A percentile compares a stretch with the other conserved stretches of the same genome.
Evolutionary conservation across 331 rosid genomes (phyloP).

Genomic region (Acacia concinna): DNA sequence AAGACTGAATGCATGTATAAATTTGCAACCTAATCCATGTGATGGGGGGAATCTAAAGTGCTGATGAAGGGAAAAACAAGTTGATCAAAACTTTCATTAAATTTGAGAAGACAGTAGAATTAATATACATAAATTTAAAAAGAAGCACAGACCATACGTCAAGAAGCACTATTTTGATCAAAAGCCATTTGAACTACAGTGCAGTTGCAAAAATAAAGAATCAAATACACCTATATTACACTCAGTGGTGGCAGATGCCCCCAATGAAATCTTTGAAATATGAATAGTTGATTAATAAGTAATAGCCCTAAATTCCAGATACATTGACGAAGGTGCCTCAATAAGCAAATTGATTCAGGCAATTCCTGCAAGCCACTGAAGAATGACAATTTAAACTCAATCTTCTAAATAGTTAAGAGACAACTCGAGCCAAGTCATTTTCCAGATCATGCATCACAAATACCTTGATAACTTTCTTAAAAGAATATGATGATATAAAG

Average conservation of each 20-base stretch:
- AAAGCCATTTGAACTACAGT: neutral
- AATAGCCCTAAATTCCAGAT: too few relatives aligned
- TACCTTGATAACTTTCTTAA: neutral
- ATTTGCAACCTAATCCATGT: neutral
- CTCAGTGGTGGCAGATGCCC: neutral
- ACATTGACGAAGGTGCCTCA: neutral
- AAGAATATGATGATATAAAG: neutral
- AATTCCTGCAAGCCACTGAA: neutral
- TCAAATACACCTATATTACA: neutral
- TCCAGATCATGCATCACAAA: neutral
- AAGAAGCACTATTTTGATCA: neutral
- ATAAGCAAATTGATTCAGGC: neutral
- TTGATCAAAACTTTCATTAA: slow-evolving; percentile 4
- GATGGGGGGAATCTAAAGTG: neutral
- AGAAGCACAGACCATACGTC: neutral
- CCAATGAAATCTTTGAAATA: neutral
- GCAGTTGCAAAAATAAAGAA: neutral
- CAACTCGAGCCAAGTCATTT: neutral
- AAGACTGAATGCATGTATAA: slow-evolving; percentile 7
- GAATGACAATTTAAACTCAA: neutral
- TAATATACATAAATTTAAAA: neutral
- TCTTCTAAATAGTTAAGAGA: neutral
- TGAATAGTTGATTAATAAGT: neutral
- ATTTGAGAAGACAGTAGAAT: neutral
- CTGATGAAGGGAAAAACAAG: slow-evolving; percentile 2